Conservation (phyloP, 352 stramenopile genomes). For the Pythium chondricola region DNA sequence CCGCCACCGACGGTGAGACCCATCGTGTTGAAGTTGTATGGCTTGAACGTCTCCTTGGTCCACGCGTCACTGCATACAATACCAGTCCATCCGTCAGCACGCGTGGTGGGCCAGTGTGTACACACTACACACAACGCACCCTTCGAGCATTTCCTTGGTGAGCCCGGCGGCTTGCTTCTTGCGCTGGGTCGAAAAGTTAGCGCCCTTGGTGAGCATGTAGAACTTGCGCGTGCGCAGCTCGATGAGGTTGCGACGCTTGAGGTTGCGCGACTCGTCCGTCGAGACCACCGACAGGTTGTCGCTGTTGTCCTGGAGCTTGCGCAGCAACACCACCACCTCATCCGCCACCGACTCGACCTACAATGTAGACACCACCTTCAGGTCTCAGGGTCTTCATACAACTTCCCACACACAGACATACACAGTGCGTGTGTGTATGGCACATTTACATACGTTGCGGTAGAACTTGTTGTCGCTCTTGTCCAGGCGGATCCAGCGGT, state of each 20-base stretch:
- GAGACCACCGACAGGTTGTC: slow-evolving; percentile 60
- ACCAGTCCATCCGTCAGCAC: neutral
- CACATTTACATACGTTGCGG: slow-evolving; percentile 52
- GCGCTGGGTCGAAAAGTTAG: slow-evolving; percentile 90
- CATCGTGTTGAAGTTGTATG: slow-evolving; percentile 98
- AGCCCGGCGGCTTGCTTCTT: slow-evolving; percentile 96
- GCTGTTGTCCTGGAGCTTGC: slow-evolving; percentile 55
- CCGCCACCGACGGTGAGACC: slow-evolving; percentile 92
- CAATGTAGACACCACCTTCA: no score
- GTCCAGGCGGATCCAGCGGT: slow-evolving; percentile 96
- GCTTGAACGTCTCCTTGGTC: slow-evolving; percentile 96
- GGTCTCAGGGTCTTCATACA: neutral
- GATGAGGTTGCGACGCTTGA: slow-evolving; percentile 81
- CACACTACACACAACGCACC: slow-evolving; percentile 24
- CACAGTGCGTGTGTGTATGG: neutral
- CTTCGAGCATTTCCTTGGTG: slow-evolving; percentile 98
- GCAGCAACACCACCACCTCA: slow-evolving; percentile 80
- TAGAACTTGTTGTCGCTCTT: slow-evolving; percentile 85
- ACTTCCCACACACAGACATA: slow-evolving; percentile 17
- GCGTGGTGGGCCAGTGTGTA: neutral
- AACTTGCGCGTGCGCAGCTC: slow-evolving; percentile 90
- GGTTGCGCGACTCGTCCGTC: slow-evolving; percentile 68
- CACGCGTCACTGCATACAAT: slow-evolving; percentile 81
- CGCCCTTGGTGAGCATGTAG: slow-evolving; percentile 91
- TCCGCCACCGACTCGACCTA: slow-evolving; percentile 56